A percentile compares a stretch with the other conserved stretches of the same genome.
Evolutionary conservation across 345 rosid genomes (phyloP).

Genomic region (Aethionema arabicum): DNA sequence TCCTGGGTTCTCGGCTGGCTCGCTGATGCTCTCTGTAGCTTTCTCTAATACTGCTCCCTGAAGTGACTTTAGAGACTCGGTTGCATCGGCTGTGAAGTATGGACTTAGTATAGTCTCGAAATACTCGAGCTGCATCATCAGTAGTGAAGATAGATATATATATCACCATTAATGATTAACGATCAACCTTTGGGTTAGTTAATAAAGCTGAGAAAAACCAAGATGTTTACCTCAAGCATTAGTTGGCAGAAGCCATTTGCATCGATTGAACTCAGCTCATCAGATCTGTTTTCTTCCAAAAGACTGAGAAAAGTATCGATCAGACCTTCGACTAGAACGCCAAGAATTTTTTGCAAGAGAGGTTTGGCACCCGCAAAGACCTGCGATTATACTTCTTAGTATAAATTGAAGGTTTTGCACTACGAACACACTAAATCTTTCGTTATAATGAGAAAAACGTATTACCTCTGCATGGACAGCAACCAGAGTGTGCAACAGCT

Average conservation of each 20-base stretch:
- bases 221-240: conserved; percentile 76
- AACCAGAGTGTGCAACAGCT: conserved; percentile 83
- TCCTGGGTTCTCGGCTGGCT: conserved; percentile 68
- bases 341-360: conserved; percentile 83
- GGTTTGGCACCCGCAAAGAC: conserved; percentile 98
- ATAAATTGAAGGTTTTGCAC: not conserved
- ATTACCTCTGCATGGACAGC: conserved; percentile 91
- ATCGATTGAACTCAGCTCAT: conserved; percentile 70
- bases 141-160: conserved; percentile 21
- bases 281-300: conserved; percentile 64
- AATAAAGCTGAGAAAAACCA: too few species aligned
- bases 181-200: not conserved
- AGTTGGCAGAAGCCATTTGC: conserved; percentile 97
- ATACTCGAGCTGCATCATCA: conserved; percentile 82
- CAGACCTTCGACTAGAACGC: conserved; percentile 93
- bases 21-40: conserved; percentile 78
- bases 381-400: conserved; percentile 38
- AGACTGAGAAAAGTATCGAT: conserved; percentile 86
- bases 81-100: conserved; percentile 77
- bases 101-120: conserved; percentile 81
- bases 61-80: conserved; percentile 69
- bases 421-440: conserved; percentile 2
- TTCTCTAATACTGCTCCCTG: conserved; percentile 86
- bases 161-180: conserved; percentile 13
- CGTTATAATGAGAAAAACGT: not conserved